These are phyloP conservation scores for Septoria linicola DNA, from an alignment of 2,329 filamentous ascomycete genomes.

Conservation along the genomic window DNA sequence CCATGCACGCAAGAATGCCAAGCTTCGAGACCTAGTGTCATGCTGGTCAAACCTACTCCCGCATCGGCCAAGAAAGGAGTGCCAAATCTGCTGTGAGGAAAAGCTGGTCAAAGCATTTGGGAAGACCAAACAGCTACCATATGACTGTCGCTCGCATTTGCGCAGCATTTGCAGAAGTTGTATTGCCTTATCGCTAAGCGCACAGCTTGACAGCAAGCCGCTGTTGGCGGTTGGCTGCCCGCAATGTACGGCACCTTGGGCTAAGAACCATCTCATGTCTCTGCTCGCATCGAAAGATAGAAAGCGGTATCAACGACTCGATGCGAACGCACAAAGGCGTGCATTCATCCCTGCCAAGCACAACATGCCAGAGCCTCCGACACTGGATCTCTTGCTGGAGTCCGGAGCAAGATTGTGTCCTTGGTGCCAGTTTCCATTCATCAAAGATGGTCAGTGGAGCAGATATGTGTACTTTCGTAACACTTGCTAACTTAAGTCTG, in stretches of 20 bases:
- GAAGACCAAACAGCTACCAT: not conserved
- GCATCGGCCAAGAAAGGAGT: slow-evolving; percentile 7
- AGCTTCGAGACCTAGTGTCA: not conserved
- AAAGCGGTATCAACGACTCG: slow-evolving; percentile 11
- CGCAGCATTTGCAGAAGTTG: slow-evolving; percentile 11
- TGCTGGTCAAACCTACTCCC: slow-evolving; percentile 7
- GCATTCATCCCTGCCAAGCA: slow-evolving; percentile 10
- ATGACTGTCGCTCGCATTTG: slow-evolving; percentile 13
- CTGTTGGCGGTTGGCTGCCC: slow-evolving; percentile 14
- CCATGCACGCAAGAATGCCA: not conserved
- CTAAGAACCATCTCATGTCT: not conserved
- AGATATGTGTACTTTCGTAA: too few relatives aligned
- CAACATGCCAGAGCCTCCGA: slow-evolving; percentile 13
- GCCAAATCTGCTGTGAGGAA: slow-evolving; percentile 18
- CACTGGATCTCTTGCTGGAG: slow-evolving; percentile 11
- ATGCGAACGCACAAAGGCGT: slow-evolving; percentile 9
- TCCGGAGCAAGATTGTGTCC: slow-evolving; percentile 16
- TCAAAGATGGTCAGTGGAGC: slow-evolving; percentile 6
- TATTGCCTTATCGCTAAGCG: slow-evolving; percentile 8
- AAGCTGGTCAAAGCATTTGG: slow-evolving; percentile 4
- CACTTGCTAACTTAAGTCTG: too few relatives aligned
- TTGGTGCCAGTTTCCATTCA: slow-evolving; percentile 19
- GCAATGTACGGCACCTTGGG: slow-evolving; percentile 9
- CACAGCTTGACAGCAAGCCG: slow-evolving; percentile 15
- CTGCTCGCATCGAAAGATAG: slow-evolving; percentile 13